A percentile compares a stretch with the other conserved stretches of the same genome.
phyloP scores from a whole-genome alignment of 805 yeast species.

The Suhomyces vadensis region DNA sequence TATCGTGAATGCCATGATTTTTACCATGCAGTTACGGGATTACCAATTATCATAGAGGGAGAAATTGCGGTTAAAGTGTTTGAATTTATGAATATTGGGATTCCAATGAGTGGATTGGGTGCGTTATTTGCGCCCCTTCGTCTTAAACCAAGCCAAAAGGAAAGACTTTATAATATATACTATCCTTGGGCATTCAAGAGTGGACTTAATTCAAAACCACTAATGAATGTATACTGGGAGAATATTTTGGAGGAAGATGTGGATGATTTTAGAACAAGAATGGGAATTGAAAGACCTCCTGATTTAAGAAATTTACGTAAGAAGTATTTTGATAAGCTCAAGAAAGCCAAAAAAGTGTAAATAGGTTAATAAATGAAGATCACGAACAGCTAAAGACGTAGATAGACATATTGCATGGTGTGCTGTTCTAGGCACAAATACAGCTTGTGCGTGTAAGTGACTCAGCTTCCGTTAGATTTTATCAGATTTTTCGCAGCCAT shows the following conservation, averaged over 20 bases:
- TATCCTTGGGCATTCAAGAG: slow-evolving; percentile 85
- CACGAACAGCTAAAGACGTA: no score
- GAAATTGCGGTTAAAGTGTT: slow-evolving; percentile 91
- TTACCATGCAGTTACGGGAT: slow-evolving; percentile 87
- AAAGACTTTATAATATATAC: slow-evolving; percentile 65
- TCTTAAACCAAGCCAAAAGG: slow-evolving; percentile 61
- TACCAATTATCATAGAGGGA: slow-evolving; percentile 93
- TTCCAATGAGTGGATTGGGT: slow-evolving; percentile 95
- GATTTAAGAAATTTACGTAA: slow-evolving; percentile 70
- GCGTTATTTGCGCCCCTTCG: slow-evolving; percentile 87
- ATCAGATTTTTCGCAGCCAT: no score
- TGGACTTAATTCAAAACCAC: slow-evolving; percentile 70
- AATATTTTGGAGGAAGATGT: slow-evolving; percentile 70
- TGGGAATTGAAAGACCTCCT: slow-evolving; percentile 73
- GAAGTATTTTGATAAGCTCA: slow-evolving; percentile 34
- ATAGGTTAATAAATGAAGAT: neutral
- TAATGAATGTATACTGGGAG: slow-evolving; percentile 94
- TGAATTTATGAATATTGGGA: slow-evolving; percentile 87
- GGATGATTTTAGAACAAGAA: slow-evolving; percentile 64
- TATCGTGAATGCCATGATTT: slow-evolving; percentile 97
- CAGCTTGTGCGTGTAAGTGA: no score
- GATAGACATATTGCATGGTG: no score
- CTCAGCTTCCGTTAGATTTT: no score
- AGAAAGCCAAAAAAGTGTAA: slow-evolving; percentile 19
- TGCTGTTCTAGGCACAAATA: no score